Evolutionary conservation across 371 early-diverging fungal genomes (phyloP).

Genomic region (Rhizopus arrhizus): DNA sequence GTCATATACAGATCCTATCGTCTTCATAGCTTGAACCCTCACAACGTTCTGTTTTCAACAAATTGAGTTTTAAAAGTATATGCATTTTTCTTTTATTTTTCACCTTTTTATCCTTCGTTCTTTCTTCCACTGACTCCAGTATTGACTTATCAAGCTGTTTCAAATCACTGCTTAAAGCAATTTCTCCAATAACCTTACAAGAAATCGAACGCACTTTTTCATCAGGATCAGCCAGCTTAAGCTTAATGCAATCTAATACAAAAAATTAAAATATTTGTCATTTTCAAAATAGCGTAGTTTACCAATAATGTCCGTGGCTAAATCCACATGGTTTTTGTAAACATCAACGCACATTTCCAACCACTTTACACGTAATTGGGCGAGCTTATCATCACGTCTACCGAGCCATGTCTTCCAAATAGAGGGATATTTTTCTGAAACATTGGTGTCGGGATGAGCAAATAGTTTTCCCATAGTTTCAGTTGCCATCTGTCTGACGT

Average conservation of each 20-base stretch:
- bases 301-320: conserved; percentile 66
- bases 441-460: conserved; percentile 67
- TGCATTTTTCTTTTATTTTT: not conserved
- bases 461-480: conserved; percentile 86
- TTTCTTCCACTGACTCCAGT: conserved; percentile 66
- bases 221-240: conserved; percentile 87
- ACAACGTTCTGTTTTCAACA: conserved; percentile 48
- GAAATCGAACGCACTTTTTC: conserved; percentile 87
- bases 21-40: conserved; percentile 73
- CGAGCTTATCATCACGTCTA: conserved; percentile 77
- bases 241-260: conserved; percentile 56
- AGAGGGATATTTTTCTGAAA: conserved; percentile 73
- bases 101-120: conserved; percentile 90
- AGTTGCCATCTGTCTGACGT: conserved; percentile 77
- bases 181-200: conserved; percentile 67
- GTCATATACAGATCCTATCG: conserved; percentile 73
- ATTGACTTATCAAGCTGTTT: conserved; percentile 61
- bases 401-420: conserved; percentile 89
- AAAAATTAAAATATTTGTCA: conserved; percentile 7
- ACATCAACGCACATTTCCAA: conserved; percentile 67
- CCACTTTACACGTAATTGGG: conserved; percentile 76
- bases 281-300: not conserved
- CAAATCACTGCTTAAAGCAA: conserved; percentile 58
- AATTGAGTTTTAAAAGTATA: not conserved
- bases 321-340: conserved; percentile 67